phyloP scores from a whole-genome alignment of 805 yeast species.

The Schwanniomyces yamadae region DNA sequence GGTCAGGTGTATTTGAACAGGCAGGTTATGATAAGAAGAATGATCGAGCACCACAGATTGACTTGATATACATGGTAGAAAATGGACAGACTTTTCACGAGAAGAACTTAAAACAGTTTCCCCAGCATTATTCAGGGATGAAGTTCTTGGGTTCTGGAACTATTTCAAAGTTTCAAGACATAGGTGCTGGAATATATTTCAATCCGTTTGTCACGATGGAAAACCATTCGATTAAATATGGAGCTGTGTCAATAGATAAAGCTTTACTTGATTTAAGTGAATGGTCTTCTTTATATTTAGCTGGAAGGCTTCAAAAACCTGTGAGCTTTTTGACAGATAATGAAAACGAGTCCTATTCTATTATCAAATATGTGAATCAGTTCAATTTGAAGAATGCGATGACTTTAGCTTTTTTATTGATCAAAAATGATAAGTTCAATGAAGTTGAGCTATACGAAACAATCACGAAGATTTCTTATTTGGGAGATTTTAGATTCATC shows the following conservation, averaged over 20 bases:
- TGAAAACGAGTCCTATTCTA: conserved; percentile 37
- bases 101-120: conserved; percentile 62
- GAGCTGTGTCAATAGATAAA: conserved; percentile 67
- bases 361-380: conserved; percentile 66
- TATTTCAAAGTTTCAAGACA: conserved; percentile 57
- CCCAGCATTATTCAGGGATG: conserved; percentile 75
- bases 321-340: conserved; percentile 66
- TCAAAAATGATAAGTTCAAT: conserved; percentile 45
- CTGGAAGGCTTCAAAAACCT: conserved; percentile 94
- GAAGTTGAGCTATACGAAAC: conserved; percentile 70
- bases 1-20: conserved; percentile 89
- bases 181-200: conserved; percentile 91
- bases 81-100: conserved; percentile 77
- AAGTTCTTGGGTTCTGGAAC: conserved; percentile 49
- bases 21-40: conserved; percentile 28
- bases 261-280: conserved; percentile 68
- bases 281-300: conserved; percentile 84
- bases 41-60: conserved; percentile 57
- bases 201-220: conserved; percentile 78
- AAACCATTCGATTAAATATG: conserved; percentile 69
- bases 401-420: conserved; percentile 59
- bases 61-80: conserved; percentile 78
- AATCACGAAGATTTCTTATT: conserved; percentile 77
- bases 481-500: conserved; percentile 85
- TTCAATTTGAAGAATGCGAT: conserved; percentile 77